Conservation (phyloP, 805 yeast genomes). For the Zygosaccharomyces gambellarensis region DNA sequence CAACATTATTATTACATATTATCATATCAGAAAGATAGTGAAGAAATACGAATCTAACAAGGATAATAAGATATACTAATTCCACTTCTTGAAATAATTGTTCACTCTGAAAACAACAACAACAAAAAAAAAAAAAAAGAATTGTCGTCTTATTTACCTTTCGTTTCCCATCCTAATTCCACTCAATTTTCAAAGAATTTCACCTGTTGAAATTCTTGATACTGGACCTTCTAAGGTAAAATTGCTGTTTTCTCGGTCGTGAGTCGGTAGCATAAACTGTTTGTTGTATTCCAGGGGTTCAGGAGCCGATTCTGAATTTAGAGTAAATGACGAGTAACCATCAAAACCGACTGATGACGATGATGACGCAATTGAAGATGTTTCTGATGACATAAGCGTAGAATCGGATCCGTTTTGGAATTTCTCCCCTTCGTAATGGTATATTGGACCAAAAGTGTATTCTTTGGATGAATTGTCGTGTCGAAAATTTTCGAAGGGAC, state of each 20-base stretch:
- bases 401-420: constrained; percentile 10
- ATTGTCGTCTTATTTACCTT: not conserved
- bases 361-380: constrained; percentile 9
- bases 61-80: not conserved
- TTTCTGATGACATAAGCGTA: constrained; percentile 8
- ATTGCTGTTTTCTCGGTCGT: not conserved
- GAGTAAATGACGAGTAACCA: constrained; percentile 10
- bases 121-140: too few species aligned
- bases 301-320: constrained; percentile 9
- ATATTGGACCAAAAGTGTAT: not conserved
- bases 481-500: constrained; percentile 2
- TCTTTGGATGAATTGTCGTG: not conserved
- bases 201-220: not conserved
- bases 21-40: not conserved
- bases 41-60: not conserved
- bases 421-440: constrained; percentile 3
- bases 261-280: not conserved
- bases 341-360: constrained; percentile 7
- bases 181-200: not conserved
- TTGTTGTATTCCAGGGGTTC: constrained; percentile 5
- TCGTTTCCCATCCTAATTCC: not conserved
- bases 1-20: constrained; percentile 4
- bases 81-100: not conserved
- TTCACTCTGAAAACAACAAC: too few species aligned
- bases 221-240: not conserved